Conservation (phyloP, 306 rosid genomes). For the Pyrus pyrifolia region DNA sequence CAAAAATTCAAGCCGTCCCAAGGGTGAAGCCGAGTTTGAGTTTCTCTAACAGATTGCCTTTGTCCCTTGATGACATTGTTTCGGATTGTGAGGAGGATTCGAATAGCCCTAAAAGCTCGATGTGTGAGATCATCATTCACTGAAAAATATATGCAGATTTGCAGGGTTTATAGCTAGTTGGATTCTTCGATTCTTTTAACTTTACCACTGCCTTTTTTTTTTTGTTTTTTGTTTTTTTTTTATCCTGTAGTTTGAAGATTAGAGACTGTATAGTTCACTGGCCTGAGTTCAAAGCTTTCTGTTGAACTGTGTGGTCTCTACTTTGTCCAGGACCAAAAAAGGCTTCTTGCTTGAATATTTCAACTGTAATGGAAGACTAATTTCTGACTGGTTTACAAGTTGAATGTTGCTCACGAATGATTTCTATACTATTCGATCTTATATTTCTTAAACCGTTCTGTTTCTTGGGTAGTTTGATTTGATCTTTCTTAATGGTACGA, state of each 20-base stretch:
- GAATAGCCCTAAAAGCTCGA: neutral
- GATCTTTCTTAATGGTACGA: neutral
- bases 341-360: slow-evolving; percentile 8
- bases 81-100: slow-evolving; percentile 25
- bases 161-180: neutral
- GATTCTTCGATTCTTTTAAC: slow-evolving; percentile 29
- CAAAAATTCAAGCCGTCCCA: slow-evolving; percentile 28
- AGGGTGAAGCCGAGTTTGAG: slow-evolving; percentile 37
- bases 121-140: slow-evolving; percentile 32
- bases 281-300: slow-evolving; percentile 50
- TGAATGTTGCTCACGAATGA: neutral
- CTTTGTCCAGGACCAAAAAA: slow-evolving; percentile 14
- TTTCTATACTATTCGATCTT: neutral
- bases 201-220: neutral
- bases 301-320: slow-evolving; percentile 39
- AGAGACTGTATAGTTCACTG: slow-evolving; percentile 21
- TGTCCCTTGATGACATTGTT: slow-evolving; percentile 57
- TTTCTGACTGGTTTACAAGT: neutral
- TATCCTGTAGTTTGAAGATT: slow-evolving; percentile 8
- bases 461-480: neutral
- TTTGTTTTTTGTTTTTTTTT: neutral
- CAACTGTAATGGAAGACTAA: neutral
- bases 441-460: neutral
- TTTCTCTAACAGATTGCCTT: slow-evolving; percentile 39
- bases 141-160: neutral